These are phyloP conservation scores for Abrus pulchellus DNA, from an alignment of 306 rosid genomes.

Conservation along the genomic window DNA sequence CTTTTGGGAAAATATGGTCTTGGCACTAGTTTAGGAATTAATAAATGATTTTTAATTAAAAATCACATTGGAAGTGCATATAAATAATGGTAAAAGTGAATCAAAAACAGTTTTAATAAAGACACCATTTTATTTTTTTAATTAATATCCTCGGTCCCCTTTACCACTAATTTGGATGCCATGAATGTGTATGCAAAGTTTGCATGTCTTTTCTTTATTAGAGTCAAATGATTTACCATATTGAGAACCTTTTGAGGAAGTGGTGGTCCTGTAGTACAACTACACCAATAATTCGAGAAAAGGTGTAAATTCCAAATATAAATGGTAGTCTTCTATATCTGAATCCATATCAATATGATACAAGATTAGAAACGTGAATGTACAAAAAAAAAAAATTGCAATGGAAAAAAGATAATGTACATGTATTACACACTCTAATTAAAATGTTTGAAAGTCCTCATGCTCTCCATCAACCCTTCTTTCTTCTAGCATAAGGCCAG, in stretches of 20 bases:
- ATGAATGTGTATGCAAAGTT: conserved; percentile 17
- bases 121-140: too few species aligned
- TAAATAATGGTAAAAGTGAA: too few species aligned
- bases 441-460: background rate
- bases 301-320: background rate
- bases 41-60: too few species aligned
- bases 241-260: conserved; percentile 19
- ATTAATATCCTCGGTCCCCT: too few species aligned
- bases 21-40: too few species aligned
- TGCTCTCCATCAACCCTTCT: background rate
- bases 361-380: background rate
- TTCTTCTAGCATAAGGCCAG: background rate
- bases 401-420: background rate
- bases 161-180: background rate
- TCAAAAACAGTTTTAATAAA: too few species aligned
- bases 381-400: background rate
- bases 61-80: too few species aligned
- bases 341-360: background rate
- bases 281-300: background rate
- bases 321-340: conserved; percentile 2
- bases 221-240: background rate
- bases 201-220: background rate
- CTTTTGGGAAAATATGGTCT: background rate
- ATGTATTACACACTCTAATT: background rate
- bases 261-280: conserved; percentile 33